Evolutionary conservation across 2,329 filamentous ascomycete species (phyloP).

Genomic region (Endocalyx cinctus): DNA sequence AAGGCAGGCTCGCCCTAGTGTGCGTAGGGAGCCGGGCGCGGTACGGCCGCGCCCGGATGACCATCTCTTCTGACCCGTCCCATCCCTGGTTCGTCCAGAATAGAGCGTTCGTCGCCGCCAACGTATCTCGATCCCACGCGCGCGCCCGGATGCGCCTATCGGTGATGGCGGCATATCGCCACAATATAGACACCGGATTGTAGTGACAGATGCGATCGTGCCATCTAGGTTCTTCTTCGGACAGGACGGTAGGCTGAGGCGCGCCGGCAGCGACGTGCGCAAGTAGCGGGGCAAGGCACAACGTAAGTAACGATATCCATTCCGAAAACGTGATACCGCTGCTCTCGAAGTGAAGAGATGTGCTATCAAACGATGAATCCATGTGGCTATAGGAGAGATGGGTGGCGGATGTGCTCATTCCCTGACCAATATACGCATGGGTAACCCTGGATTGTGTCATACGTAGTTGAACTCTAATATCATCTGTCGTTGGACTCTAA

Average conservation of each 20-base stretch:
- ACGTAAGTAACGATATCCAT: conserved; percentile 25
- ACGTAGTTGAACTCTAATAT: too few species aligned
- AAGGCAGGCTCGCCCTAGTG: conserved; percentile 8
- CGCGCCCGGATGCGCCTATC: conserved; percentile 27
- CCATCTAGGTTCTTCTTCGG: conserved; percentile 18
- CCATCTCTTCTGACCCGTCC: conserved; percentile 28
- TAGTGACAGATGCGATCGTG: conserved; percentile 24
- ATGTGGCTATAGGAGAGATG: too few species aligned
- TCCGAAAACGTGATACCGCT: conserved; percentile 16
- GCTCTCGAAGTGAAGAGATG: too few species aligned
- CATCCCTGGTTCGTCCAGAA: conserved; percentile 30
- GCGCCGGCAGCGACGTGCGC: conserved; percentile 25
- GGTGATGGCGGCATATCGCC: conserved; percentile 30
- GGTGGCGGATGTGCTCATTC: too few species aligned
- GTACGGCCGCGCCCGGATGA: conserved; percentile 7
- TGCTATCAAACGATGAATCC: too few species aligned
- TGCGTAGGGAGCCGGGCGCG: conserved; percentile 13
- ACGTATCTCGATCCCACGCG: conserved; percentile 20
- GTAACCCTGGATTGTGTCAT: too few species aligned
- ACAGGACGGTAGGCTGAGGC: conserved; percentile 17
- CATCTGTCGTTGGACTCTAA: too few species aligned
- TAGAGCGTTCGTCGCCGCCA: conserved; percentile 28
- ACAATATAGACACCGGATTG: conserved; percentile 33
- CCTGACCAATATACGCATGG: too few species aligned
- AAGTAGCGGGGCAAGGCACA: conserved; percentile 28